Base-by-base conservation (phyloP, 148 eudicot species). In the Hydrangea macrophylla region DNA sequence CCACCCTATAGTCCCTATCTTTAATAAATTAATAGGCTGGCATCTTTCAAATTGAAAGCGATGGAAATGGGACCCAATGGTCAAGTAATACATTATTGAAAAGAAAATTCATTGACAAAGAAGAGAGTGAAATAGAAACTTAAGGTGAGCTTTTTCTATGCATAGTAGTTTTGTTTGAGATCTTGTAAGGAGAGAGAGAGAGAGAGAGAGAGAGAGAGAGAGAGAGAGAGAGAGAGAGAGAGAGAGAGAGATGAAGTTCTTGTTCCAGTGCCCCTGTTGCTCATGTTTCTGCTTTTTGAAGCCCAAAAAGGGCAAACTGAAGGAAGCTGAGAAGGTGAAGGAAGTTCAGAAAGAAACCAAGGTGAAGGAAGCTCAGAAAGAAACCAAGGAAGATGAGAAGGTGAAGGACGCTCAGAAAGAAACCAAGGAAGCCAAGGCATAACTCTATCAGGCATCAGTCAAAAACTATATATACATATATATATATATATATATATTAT, bases 11-110 rank as follows among this genome's bases (percentile, higher is more conserved):
- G n/a, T n/a, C n/a, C n/a, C n/a, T n/a, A n/a, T n/a, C n/a, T n/a
- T n/a, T n/a, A n/a, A n/a, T n/a, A n/a, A n/a, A n/a, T n/a, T n/a
- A n/a, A n/a, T n/a, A n/a, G n/a, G n/a, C n/a, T n/a, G n/a, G n/a
- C n/a, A n/a, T n/a, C n/a, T n/a, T n/a, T n/a, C n/a, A n/a, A 71
- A 75, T 39, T 68, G 76, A 83, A 64, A 30, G 40, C 56, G 82
- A 77, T 26, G 33, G 66, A 22, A 65, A 62, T 65, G 73, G 86
- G 59, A 83, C 79, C 83, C 84, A 74, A 80, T 63, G 79, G 30
- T 37, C 57, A 50, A 57, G 68, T 39, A 76, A 55, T 35, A 57
- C 26, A 26, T 75, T 57, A 22, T 48, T 28, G 18, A n/a, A 31
- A 27, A n/a, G 33, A 61, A 36, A 58, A 13, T 75, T 51, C 30